phyloP scores from a whole-genome alignment of 306 rosid genomes.

The Delonix regia region DNA sequence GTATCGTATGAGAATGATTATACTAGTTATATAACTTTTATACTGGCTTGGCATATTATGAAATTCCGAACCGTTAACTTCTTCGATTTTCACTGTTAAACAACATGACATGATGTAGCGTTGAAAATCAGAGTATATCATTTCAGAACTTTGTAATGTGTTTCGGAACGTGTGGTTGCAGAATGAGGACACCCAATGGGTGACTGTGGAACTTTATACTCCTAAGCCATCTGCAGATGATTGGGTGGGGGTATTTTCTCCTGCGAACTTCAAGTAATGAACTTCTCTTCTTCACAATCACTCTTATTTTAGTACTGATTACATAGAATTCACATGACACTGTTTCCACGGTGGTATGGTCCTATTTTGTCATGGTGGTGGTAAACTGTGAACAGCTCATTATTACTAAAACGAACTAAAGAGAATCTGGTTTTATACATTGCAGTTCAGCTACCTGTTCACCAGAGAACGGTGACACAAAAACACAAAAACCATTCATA shows the following conservation, averaged over 20 bases:
- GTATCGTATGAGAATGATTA: not conserved
- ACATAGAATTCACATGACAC: not conserved
- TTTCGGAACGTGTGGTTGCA: conserved; percentile 30
- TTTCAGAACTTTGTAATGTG: not conserved
- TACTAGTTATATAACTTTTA: not conserved
- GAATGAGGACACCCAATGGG: conserved; percentile 60
- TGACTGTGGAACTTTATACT: conserved; percentile 43
- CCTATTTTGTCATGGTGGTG: not conserved
- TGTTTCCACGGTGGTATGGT: not conserved
- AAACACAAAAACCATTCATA: conserved; percentile 46
- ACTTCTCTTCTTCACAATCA: not conserved
- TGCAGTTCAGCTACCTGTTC: conserved; percentile 18
- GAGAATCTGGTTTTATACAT: not conserved
- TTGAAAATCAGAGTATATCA: not conserved
- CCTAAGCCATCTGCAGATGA: conserved; percentile 49
- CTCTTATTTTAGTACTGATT: not conserved
- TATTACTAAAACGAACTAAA: not conserved
- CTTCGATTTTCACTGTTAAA: not conserved
- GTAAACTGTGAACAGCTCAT: not conserved
- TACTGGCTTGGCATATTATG: not conserved
- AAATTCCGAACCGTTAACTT: too few species aligned
- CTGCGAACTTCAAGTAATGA: conserved; percentile 59
- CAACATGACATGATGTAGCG: not conserved
- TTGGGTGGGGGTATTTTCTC: conserved; percentile 74
- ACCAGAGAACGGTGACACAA: not conserved